phyloP scores from a whole-genome alignment of 306 rosid species.

The Purshia tridentata region DNA sequence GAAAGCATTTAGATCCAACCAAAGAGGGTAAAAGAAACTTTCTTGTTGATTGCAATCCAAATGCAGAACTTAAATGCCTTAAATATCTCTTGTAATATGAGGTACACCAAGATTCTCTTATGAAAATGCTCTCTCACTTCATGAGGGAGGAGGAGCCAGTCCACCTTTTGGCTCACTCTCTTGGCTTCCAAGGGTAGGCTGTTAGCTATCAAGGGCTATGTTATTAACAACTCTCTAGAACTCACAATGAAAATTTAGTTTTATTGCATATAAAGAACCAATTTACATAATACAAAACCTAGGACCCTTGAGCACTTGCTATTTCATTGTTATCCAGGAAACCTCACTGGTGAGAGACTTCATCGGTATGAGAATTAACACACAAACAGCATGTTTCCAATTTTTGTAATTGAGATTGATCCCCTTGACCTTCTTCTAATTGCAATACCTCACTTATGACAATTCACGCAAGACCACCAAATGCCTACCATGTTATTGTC shows the following conservation, averaged over 20 bases:
- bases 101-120: no score
- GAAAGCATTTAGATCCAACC: background rate
- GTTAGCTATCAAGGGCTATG: no score
- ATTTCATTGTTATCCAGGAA: background rate
- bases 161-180: no score
- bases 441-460: background rate
- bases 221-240: no score
- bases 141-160: no score
- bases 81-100: no score
- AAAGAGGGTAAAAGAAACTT: background rate
- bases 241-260: no score
- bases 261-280: background rate
- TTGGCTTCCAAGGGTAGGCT: no score
- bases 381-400: background rate
- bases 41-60: background rate
- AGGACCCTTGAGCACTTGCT: no score
- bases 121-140: no score
- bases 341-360: background rate
- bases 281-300: background rate
- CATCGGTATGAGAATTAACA: background rate
- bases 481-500: background rate
- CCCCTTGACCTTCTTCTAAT: background rate
- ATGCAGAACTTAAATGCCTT: background rate
- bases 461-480: background rate
- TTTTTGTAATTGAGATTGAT: background rate